Base-by-base conservation (phyloP, 2,329 filamentous ascomycete genomes). In the Aschersonia sp. region DNA sequence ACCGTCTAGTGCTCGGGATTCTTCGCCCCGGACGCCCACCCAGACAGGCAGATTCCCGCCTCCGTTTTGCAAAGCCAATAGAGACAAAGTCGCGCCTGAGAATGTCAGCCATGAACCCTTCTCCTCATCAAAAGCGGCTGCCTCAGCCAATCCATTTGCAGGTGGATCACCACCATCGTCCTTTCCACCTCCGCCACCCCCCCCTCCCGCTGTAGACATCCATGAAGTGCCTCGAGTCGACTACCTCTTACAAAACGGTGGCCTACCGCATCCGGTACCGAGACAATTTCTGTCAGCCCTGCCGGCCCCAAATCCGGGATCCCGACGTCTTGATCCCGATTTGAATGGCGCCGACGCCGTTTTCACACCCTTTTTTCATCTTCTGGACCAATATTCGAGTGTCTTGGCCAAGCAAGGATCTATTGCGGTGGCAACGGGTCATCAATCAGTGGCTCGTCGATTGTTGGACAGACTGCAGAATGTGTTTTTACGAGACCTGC, bases 401-500 rank as follows among this genome's bases (percentile, higher is more conserved):
- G 89, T 98, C 4, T 74, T 97, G 52, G 71, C 75, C 42, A 89
- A 84, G 52, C 87, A 85, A 56, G 92, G 92, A 3, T 97, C 91
- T 0, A 70, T 98, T 4, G 92, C 92, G 2, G 92, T 97, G 2
- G 92, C 92, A 12, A 97, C 91, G 0, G 92, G 92, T 5, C 95
- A 97, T 63, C 81, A 87, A 47, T 96, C 91, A 0, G 85, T 97
- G n/a, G 92, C 92, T 3, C 81, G 92, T 4, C 79, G 89, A 46
- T 68, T 97, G 30, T 75, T 97, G 4, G 91, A 98, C 65, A 80
- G 92, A 40, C 72, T 98, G 4, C 91, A 96, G 61, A 87, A 91
- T 49, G 89, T 98, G 6, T 97, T 98, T 65, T 89, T 89, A 2
- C 77, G 92, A 51, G 91, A 97, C 59, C 82, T 98, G 38, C 89